Conservation (phyloP, 371 early-diverging fungal genomes). For the Mucor circinelloides region DNA sequence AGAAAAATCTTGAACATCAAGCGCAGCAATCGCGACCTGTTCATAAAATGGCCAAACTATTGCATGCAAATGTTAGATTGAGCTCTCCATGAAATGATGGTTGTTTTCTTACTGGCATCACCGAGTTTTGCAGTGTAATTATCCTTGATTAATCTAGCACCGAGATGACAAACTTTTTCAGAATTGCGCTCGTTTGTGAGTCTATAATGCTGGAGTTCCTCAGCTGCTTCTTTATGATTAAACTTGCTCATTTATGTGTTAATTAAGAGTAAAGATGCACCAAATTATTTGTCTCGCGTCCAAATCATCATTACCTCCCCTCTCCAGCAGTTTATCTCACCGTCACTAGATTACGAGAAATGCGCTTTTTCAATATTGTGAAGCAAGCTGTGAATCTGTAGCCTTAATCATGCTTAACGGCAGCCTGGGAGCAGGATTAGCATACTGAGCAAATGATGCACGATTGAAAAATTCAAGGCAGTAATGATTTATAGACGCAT, state of each 20-base stretch:
- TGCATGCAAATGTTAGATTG: neutral
- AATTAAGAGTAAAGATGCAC: neutral
- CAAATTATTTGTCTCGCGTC: neutral
- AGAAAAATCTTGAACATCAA: slow-evolving; percentile 73
- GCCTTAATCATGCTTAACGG: too few relatives aligned
- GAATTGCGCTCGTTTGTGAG: slow-evolving; percentile 42
- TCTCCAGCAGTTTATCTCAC: neutral
- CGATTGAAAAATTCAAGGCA: too few relatives aligned
- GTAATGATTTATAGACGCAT: too few relatives aligned
- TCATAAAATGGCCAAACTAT: slow-evolving; percentile 81
- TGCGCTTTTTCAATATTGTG: neutral
- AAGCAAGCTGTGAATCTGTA: too few relatives aligned
- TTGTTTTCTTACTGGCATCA: slow-evolving; percentile 35
- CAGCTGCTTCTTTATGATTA: slow-evolving; percentile 33
- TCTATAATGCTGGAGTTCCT: slow-evolving; percentile 40
- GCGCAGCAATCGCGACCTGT: slow-evolving; percentile 77
- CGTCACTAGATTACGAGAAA: neutral
- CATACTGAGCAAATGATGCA: too few relatives aligned
- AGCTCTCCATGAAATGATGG: neutral
- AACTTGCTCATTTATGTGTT: slow-evolving; percentile 33
- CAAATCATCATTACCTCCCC: neutral
- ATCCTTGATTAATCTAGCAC: slow-evolving; percentile 42
- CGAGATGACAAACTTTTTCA: slow-evolving; percentile 38
- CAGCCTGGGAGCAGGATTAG: too few relatives aligned
- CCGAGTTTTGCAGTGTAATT: slow-evolving; percentile 37